phyloP scores from a whole-genome alignment of 23 red algal genomes.

The Gracilaria gracilis region DNA sequence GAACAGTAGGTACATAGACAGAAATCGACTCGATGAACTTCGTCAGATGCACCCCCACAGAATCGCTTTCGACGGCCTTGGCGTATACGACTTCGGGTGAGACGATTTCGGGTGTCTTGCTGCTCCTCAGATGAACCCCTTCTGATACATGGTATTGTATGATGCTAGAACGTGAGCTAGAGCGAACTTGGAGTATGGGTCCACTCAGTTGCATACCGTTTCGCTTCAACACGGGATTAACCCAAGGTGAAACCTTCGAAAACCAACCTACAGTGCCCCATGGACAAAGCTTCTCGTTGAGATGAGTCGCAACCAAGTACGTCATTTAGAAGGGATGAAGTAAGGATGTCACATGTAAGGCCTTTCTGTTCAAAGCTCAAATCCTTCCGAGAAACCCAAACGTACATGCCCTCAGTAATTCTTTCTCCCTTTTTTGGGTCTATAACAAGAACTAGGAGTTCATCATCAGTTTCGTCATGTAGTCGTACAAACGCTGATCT shows the following conservation, averaged over 20 bases:
- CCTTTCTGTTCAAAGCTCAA: conserved; percentile 15
- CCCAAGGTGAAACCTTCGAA: conserved; percentile 12
- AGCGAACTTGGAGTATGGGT: background rate
- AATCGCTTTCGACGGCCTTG: background rate
- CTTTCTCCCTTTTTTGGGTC: background rate
- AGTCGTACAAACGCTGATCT: background rate
- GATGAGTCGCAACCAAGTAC: background rate
- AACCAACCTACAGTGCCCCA: conserved; percentile 1
- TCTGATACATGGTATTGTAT: background rate
- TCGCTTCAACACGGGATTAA: conserved; percentile 3
- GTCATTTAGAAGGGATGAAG: background rate
- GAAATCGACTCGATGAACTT: background rate
- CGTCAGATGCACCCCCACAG: background rate
- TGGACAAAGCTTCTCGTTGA: conserved; percentile 3
- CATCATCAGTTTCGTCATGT: conserved; percentile 3
- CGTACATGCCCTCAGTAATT: background rate
- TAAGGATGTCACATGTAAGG: background rate
- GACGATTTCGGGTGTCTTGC: background rate
- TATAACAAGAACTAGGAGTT: conserved; percentile 5
- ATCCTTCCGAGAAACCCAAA: background rate
- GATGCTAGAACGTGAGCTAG: background rate
- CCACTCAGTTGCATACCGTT: conserved; percentile 1
- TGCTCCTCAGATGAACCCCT: background rate
- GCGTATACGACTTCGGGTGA: too few species aligned
- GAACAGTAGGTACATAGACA: conserved; percentile 1